Base-by-base conservation (phyloP, 768 basidiomycete genomes). In the Coprinopsis sp. region DNA sequence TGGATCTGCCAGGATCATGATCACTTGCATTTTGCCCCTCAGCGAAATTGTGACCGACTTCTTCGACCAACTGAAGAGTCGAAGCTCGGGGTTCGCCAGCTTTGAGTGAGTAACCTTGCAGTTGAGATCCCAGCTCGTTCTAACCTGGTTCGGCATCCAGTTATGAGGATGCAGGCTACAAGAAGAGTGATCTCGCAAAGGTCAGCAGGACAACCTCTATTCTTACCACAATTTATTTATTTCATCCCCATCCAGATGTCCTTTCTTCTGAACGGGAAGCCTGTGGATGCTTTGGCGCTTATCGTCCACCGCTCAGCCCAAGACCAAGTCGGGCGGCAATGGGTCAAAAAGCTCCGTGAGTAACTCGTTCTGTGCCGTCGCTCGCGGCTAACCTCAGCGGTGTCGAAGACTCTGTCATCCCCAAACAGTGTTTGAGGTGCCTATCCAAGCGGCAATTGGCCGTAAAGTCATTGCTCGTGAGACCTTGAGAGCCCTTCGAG, bases 11-110 rank as follows among this genome's bases (percentile, higher is more conserved):
- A 81, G 91, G 21, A 78, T 88, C 30, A 87, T 95, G 44, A 66
- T 98, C 52, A 86, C 80, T 11, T 94, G 90, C 57, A 76, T 71
- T 2, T 60, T 98, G n/a, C 95, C 95, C 18, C 68, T 98, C 52
- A 85, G 84, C 58, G 91, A 95, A 64, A 89, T 98, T 46, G 91
- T 98, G 2, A 91, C 89, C 2, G 82, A 92, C 64, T 98, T 99
- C 63, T 98, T 96, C 62, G 89, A 94, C 62, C 82, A 88, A 58
- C 76, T 99, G 45, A 99, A 99, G 67, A 86, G 91, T 58, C 79
- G 91, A 43, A 90, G 87, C 58, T 92, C 87, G 10, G 93, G 91
- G 7, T 93, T 87, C 60, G 90, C 90, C 14, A 91, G 87, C 60
- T 94, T 94, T 61, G 91, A 93, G 88, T 92, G 51, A 55, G 84